Percentiles rank a stretch among this genome's conserved stretches.
Conservation (phyloP, 2,329 filamentous ascomycete genomes). For the Aaosphaeria arxii region DNA sequence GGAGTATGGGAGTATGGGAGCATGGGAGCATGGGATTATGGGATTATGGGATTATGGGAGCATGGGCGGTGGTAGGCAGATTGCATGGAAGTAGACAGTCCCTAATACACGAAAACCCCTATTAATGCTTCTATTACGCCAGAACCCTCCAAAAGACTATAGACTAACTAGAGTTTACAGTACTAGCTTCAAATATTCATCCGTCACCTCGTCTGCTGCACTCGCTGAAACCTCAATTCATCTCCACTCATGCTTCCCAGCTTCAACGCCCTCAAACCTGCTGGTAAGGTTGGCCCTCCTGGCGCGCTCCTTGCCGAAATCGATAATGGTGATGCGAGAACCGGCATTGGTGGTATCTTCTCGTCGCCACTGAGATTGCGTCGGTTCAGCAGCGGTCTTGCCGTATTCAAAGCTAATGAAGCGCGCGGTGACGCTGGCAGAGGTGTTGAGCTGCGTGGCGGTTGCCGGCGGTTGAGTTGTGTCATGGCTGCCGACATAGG, state of each 20-base stretch:
- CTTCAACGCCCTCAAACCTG: background rate
- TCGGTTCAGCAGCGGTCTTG: background rate
- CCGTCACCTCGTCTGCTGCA: too few relatives aligned
- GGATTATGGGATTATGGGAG: too few relatives aligned
- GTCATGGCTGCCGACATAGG: conserved; percentile 9
- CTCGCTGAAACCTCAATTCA: too few relatives aligned
- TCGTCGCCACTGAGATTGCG: conserved; percentile 8
- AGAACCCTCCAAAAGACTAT: too few relatives aligned
- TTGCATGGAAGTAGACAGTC: too few relatives aligned
- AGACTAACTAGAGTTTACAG: too few relatives aligned
- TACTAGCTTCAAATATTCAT: too few relatives aligned
- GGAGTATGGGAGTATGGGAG: too few relatives aligned
- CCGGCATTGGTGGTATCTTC: background rate
- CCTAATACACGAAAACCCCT: too few relatives aligned
- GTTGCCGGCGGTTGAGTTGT: conserved; percentile 7
- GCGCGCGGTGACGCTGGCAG: conserved; percentile 15
- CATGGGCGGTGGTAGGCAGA: too few relatives aligned
- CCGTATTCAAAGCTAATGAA: conserved; percentile 10
- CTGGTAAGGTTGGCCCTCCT: background rate
- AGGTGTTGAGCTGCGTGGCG: conserved; percentile 9
- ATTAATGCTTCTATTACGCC: too few relatives aligned
- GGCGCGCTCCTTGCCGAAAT: background rate
- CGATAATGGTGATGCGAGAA: background rate
- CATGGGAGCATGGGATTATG: too few relatives aligned
- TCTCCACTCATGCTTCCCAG: background rate